Evolutionary conservation across 768 basidiomycete genomes (phyloP).

Genomic region (Russula olivacea): DNA sequence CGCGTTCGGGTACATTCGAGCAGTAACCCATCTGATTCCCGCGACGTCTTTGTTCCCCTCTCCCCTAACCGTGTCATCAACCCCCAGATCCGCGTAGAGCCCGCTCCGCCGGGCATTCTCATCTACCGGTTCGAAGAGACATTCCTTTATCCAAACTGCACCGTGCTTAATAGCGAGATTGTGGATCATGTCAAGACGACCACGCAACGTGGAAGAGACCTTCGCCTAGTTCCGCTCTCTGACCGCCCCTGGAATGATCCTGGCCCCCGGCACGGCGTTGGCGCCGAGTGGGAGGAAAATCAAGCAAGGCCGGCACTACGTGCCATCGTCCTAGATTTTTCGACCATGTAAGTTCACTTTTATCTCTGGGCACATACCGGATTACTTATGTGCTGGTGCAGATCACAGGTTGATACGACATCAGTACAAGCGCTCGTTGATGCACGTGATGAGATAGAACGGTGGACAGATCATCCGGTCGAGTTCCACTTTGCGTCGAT

Average conservation of each 20-base stretch:
- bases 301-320: constrained; percentile 59
- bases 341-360: constrained; percentile 53
- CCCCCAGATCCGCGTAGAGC: constrained; percentile 60
- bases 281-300: constrained; percentile 47
- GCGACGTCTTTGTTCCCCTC: constrained; percentile 85
- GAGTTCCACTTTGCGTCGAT: constrained; percentile 95
- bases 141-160: constrained; percentile 78
- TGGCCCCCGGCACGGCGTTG: constrained; percentile 51
- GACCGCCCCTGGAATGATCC: constrained; percentile 96
- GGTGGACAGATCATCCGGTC: constrained; percentile 71
- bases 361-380: neutral
- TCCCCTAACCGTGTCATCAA: constrained; percentile 53
- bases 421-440: constrained; percentile 89
- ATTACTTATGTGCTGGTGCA: constrained; percentile 29
- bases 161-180: constrained; percentile 59
- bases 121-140: constrained; percentile 92
- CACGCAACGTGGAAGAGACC: constrained; percentile 72
- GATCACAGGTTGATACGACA: constrained; percentile 87
- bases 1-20: constrained; percentile 57
- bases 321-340: constrained; percentile 90
- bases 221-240: constrained; percentile 51
- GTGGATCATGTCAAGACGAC: constrained; percentile 76
- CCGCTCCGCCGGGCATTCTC: constrained; percentile 81
- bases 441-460: constrained; percentile 78
- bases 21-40: constrained; percentile 33